A percentile compares a stretch with the other conserved stretches of the same genome.
These are phyloP conservation scores for Strigomonas galati DNA, from an alignment of 208 protist genomes.

Conservation along the genomic window DNA sequence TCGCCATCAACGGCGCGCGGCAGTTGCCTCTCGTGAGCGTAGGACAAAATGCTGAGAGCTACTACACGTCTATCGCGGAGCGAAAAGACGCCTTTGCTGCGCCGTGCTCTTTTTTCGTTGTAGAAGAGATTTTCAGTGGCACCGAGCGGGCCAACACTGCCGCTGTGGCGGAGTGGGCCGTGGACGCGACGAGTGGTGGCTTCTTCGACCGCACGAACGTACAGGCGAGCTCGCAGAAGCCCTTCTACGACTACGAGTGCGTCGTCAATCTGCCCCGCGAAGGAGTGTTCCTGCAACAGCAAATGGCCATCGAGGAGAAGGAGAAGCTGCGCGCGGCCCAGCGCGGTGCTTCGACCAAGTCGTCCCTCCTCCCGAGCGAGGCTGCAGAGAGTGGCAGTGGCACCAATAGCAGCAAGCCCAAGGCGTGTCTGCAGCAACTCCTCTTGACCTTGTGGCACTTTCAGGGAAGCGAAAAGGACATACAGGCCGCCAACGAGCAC, in stretches of 20 bases:
- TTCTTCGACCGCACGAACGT: slow-evolving; percentile 70
- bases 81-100: slow-evolving; percentile 23
- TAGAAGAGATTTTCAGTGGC: slow-evolving; percentile 73
- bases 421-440: slow-evolving; percentile 42
- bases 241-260: slow-evolving; percentile 69
- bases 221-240: slow-evolving; percentile 36
- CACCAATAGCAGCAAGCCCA: not conserved
- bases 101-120: slow-evolving; percentile 66
- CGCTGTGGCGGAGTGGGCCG: slow-evolving; percentile 55
- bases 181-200: slow-evolving; percentile 51
- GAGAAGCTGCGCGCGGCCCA: not conserved
- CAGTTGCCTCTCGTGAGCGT: slow-evolving; percentile 13
- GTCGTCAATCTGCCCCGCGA: slow-evolving; percentile 57
- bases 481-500: slow-evolving; percentile 1
- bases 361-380: slow-evolving; percentile 1
- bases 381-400: not conserved
- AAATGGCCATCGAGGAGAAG: not conserved
- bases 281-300: slow-evolving; percentile 14
- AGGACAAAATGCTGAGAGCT: not conserved
- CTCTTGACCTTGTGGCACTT: slow-evolving; percentile 61
- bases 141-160: slow-evolving; percentile 19
- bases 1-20: slow-evolving; percentile 9
- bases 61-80: not conserved
- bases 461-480: not conserved
- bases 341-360: not conserved